Base-by-base conservation (phyloP, 2,329 filamentous ascomycete species). In the Xylariaceae sp. region DNA sequence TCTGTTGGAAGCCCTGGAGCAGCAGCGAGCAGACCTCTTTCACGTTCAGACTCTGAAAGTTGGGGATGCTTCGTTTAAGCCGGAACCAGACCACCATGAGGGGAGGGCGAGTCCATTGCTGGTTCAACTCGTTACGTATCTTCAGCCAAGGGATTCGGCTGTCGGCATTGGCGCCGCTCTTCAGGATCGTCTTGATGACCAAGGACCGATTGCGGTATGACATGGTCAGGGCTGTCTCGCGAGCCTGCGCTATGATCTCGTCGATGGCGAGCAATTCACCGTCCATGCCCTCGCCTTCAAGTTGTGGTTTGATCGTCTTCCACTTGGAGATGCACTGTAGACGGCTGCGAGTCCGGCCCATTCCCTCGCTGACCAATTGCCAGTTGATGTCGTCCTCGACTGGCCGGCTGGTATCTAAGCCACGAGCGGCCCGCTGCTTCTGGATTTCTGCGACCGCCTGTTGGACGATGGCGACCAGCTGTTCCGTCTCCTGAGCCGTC, bases 281-380 rank as follows among this genome's bases (percentile, higher is more conserved):
- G 28, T 58, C 57, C 2, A 59, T 48, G 12, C 39, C 47, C 14
- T 45, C 49, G 6, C 48, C 49, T 28, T 44, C 40, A 11, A 47
- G 46, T 33, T 48, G 49, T 12, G 46, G 40, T 13, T 50, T 50
- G 9, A 78, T 48, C 18, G 64, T 59, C 43, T 73, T 75, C 79
- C 81, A 88, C 55, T 88, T 88, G 17, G 69, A 69, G 17, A 72
- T 68, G 54, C 83, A 87, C 56, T 86, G 82, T 16, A 85, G 69
- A 3, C 79, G 73, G 44, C 74, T 83, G 31, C 85, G 70, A 7
- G 68, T 77, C 33, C 69, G 66, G 11, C 64, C 69, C 74, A 88
- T 80, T 38, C 69, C 69, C 43, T 75, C 64, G 49, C 78, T 81
- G 16, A 88, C 75, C 7, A 67, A 58, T 34, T 73, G 66, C 83